phyloP scores from a whole-genome alignment of 108 stramenopile species.

The Mayamaea pseudoterrestris region DNA sequence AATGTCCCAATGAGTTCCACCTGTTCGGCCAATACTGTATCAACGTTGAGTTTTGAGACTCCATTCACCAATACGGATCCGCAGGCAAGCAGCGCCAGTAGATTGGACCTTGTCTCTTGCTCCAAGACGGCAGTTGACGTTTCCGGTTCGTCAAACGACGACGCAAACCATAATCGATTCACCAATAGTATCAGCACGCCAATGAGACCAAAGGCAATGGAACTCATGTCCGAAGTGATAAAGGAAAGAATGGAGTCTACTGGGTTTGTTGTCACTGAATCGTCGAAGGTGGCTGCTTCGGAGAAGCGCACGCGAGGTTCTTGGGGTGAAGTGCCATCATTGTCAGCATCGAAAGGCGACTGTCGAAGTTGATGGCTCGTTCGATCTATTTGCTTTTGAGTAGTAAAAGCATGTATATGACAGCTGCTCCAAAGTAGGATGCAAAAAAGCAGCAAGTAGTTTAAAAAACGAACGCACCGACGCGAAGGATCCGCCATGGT shows the following conservation, averaged over 20 bases:
- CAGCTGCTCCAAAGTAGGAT: too few relatives aligned
- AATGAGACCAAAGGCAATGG: conserved; percentile 44
- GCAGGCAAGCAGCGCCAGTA: conserved; percentile 66
- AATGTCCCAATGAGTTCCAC: conserved; percentile 51
- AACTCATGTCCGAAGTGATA: conserved; percentile 49
- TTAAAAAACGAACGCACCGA: too few relatives aligned
- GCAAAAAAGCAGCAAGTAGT: too few relatives aligned
- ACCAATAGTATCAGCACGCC: conserved; percentile 40
- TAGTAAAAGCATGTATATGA: too few relatives aligned
- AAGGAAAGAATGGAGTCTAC: conserved; percentile 23
- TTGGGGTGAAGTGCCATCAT: too few relatives aligned
- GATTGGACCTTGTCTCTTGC: conserved; percentile 34
- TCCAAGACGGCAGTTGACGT: conserved; percentile 14
- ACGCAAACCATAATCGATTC: conserved; percentile 30
- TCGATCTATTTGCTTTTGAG: too few relatives aligned
- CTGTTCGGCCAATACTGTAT: conserved; percentile 45
- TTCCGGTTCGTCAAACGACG: neutral
- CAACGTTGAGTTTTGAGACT: conserved; percentile 62
- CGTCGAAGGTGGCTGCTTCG: neutral
- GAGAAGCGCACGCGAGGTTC: neutral
- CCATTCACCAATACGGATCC: conserved; percentile 76
- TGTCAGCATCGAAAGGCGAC: too few relatives aligned
- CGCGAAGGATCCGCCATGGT: too few relatives aligned
- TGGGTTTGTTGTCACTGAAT: conserved; percentile 5
- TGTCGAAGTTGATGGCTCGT: too few relatives aligned